Percentiles rank a stretch among this genome's conserved stretches.
These are phyloP conservation scores for Candida stauntonica DNA, from an alignment of 805 yeast genomes.

Conservation along the genomic window DNA sequence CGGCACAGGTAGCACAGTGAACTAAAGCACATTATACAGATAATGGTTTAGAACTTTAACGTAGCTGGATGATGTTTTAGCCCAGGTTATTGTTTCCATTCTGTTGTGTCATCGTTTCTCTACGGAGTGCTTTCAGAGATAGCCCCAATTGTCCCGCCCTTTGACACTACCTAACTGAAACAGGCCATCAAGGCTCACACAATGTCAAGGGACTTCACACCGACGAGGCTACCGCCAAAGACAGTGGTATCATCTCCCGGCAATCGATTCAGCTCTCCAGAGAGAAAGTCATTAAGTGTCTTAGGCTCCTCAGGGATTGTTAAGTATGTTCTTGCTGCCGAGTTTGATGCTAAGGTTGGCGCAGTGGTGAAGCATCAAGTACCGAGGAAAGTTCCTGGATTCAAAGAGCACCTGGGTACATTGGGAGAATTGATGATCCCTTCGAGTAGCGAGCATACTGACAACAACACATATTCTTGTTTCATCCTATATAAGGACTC, in stretches of 20 bases:
- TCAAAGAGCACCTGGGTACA: slow-evolving; percentile 30
- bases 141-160: no score
- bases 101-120: no score
- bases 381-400: slow-evolving; percentile 42
- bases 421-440: slow-evolving; percentile 60
- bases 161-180: no score
- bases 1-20: no score
- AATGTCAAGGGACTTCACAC: background rate
- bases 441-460: slow-evolving; percentile 50
- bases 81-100: no score
- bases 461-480: slow-evolving; percentile 56
- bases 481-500: slow-evolving; percentile 46
- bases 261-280: slow-evolving; percentile 2
- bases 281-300: slow-evolving; percentile 4
- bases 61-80: no score
- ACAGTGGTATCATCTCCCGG: background rate
- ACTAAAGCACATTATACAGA: no score
- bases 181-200: background rate
- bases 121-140: no score
- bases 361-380: slow-evolving; percentile 58
- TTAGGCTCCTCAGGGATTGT: slow-evolving; percentile 32
- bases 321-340: slow-evolving; percentile 62
- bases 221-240: slow-evolving; percentile 1
- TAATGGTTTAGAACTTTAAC: no score
- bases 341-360: slow-evolving; percentile 76